phyloP scores from a whole-genome alignment of 495 filamentous ascomycete genomes.

The Choiromyces venosus region DNA sequence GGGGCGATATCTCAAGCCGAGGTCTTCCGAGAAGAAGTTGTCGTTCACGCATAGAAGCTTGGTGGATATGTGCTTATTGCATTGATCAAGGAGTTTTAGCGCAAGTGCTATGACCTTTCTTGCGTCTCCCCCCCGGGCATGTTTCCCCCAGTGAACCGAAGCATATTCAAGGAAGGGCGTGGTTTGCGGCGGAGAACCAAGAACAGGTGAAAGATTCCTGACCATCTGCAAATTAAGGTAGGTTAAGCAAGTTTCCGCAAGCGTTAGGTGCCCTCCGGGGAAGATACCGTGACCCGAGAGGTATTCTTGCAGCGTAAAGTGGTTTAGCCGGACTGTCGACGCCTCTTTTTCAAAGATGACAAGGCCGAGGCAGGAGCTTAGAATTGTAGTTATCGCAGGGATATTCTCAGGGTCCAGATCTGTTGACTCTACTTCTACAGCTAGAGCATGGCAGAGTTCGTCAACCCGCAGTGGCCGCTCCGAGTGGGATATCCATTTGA shows the following conservation, averaged over 20 bases:
- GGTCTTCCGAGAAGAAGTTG: too few relatives aligned
- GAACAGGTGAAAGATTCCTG: too few relatives aligned
- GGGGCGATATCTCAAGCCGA: too few relatives aligned
- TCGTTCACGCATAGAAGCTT: not conserved
- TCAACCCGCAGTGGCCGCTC: not conserved
- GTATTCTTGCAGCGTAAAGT: not conserved
- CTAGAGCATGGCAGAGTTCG: not conserved
- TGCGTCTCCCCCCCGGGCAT: too few relatives aligned
- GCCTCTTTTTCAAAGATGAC: not conserved
- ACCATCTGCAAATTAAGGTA: not conserved
- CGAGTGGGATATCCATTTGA: not conserved
- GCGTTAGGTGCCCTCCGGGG: not conserved
- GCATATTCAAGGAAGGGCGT: not conserved
- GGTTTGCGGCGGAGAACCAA: too few relatives aligned
- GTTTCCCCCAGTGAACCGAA: not conserved
- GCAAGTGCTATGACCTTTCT: too few relatives aligned
- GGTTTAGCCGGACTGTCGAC: not conserved
- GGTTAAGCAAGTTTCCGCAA: not conserved
- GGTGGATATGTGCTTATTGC: not conserved
- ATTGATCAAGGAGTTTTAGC: not conserved
- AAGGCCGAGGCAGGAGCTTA: not conserved
- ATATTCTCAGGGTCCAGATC: not conserved
- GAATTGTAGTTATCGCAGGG: not conserved
- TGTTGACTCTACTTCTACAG: not conserved
- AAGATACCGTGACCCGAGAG: not conserved